phyloP scores from a whole-genome alignment of 768 basidiomycete genomes.

The Lyophyllum decastes region DNA sequence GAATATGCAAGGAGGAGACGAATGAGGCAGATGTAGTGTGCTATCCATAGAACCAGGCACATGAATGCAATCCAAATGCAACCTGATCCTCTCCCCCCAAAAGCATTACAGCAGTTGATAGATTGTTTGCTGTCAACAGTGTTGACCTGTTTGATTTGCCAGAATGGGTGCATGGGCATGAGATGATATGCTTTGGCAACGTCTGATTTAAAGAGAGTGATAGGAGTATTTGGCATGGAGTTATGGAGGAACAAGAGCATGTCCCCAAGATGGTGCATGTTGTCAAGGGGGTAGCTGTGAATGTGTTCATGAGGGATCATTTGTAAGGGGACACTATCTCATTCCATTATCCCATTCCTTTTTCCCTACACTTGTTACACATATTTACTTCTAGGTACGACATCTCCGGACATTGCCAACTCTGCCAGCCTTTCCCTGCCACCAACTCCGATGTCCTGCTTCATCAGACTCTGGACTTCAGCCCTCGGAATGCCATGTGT shows the following conservation, averaged over 20 bases:
- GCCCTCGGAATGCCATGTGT: no score
- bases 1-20: constrained; percentile 27
- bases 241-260: not conserved
- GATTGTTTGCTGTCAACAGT: constrained; percentile 19
- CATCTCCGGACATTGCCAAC: no score
- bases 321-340: no score
- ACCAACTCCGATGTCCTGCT: no score
- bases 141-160: constrained; percentile 42
- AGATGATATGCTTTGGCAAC: constrained; percentile 35
- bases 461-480: no score
- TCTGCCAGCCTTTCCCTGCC: no score
- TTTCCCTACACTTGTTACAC: no score
- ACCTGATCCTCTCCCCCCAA: constrained; percentile 22
- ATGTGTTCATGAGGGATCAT: not conserved
- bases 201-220: constrained; percentile 36
- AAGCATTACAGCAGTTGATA: constrained; percentile 25
- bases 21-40: constrained; percentile 18
- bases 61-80: constrained; percentile 31
- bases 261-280: not conserved
- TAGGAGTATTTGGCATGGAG: not conserved
- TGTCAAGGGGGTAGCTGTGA: not conserved
- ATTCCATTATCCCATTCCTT: no score
- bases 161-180: constrained; percentile 36
- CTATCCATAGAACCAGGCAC: constrained; percentile 37
- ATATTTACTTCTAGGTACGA: no score